phyloP scores from a whole-genome alignment of 257 asterid genomes.

The Penstemon eatonii region DNA sequence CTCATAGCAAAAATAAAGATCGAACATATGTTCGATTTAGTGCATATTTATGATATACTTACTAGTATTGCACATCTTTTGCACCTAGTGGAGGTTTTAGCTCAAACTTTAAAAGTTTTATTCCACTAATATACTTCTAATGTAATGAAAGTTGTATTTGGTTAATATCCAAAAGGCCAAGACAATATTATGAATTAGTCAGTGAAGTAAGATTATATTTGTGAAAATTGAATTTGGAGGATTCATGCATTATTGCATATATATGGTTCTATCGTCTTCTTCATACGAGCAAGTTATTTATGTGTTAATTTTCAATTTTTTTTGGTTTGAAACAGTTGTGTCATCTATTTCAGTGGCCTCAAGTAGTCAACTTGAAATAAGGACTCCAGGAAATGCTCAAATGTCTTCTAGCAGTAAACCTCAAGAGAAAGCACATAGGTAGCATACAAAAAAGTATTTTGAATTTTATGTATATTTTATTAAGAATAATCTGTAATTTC shows the following conservation, averaged over 20 bases:
- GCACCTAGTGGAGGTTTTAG: neutral
- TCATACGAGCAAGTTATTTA: neutral
- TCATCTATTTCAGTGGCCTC: slow-evolving; percentile 41
- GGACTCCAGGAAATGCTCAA: slow-evolving; percentile 39
- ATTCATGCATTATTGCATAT: neutral
- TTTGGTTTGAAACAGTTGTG: slow-evolving; percentile 52
- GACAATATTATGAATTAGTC: neutral
- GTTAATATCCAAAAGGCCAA: neutral
- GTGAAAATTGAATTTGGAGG: neutral
- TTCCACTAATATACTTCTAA: neutral
- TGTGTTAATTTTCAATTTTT: slow-evolving; percentile 17
- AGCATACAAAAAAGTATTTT: slow-evolving; percentile 69
- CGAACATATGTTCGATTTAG: too few relatives aligned
- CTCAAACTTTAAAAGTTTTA: neutral
- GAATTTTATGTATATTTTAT: neutral
- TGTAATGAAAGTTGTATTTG: too few relatives aligned
- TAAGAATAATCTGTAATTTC: slow-evolving; percentile 23
- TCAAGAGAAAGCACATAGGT: slow-evolving; percentile 53
- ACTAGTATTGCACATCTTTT: neutral
- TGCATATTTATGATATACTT: too few relatives aligned
- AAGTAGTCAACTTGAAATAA: slow-evolving; percentile 35
- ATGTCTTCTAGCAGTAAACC: slow-evolving; percentile 38
- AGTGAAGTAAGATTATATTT: neutral
- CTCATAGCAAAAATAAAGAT: too few relatives aligned
- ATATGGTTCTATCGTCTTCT: neutral